These are phyloP conservation scores for Diaporthe batatas DNA, from an alignment of 2,329 filamentous ascomycete genomes.

Conservation along the genomic window DNA sequence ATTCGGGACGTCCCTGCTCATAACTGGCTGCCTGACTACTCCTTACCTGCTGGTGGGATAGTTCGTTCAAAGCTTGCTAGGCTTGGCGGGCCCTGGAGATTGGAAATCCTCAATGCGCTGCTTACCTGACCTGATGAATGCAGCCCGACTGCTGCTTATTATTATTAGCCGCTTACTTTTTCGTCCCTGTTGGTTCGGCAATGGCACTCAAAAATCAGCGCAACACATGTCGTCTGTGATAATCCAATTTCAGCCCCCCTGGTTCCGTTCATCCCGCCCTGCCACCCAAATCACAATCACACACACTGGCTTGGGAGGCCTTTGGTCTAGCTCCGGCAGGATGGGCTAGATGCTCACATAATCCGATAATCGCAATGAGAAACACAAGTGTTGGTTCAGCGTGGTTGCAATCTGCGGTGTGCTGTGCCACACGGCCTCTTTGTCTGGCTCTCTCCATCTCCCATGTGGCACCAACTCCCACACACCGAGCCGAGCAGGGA, in stretches of 20 bases:
- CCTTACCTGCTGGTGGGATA: too few species aligned
- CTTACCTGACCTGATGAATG: slow-evolving; percentile 10
- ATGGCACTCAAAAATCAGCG: slow-evolving; percentile 27
- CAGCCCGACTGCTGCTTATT: background rate
- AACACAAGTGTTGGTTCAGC: background rate
- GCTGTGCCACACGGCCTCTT: background rate
- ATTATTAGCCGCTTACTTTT: slow-evolving; percentile 10
- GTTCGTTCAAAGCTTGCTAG: slow-evolving; percentile 26
- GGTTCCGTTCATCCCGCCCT: slow-evolving; percentile 24
- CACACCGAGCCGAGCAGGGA: slow-evolving; percentile 9
- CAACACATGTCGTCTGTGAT: slow-evolving; percentile 19
- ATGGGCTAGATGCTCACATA: slow-evolving; percentile 5
- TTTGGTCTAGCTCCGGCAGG: slow-evolving; percentile 11
- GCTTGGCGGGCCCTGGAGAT: slow-evolving; percentile 32
- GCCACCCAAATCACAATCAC: background rate
- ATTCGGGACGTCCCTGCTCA: slow-evolving; percentile 29
- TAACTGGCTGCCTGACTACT: background rate
- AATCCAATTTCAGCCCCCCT: slow-evolving; percentile 22
- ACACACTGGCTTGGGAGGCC: slow-evolving; percentile 12
- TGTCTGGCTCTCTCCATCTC: slow-evolving; percentile 9
- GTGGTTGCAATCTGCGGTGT: too few species aligned
- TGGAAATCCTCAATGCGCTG: slow-evolving; percentile 18
- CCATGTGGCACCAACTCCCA: slow-evolving; percentile 17
- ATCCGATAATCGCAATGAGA: background rate
- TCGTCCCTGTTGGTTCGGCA: background rate